These are phyloP conservation scores for Aspergillus amoenus DNA, from an alignment of 2,329 filamentous ascomycete genomes.

Conservation along the genomic window DNA sequence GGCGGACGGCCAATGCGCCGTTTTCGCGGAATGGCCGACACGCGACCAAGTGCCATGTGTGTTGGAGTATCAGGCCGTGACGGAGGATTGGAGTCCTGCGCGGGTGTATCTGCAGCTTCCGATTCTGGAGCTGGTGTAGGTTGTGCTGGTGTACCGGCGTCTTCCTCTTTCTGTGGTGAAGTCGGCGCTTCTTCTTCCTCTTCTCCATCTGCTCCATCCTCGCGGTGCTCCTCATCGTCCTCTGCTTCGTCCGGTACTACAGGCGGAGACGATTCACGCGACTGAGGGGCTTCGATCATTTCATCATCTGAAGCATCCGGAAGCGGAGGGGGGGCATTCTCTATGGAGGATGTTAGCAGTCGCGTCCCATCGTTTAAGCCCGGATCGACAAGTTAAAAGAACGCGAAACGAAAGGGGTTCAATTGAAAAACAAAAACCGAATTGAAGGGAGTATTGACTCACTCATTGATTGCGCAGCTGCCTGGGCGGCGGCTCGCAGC, in stretches of 20 bases:
- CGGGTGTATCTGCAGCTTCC: slow-evolving; percentile 42
- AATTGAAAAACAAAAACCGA: background rate
- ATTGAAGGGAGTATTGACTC: slow-evolving; percentile 20
- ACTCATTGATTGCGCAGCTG: slow-evolving; percentile 49
- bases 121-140: slow-evolving; percentile 45
- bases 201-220: slow-evolving; percentile 17
- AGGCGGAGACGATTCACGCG: slow-evolving; percentile 32
- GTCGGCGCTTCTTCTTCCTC: slow-evolving; percentile 39
- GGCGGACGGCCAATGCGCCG: slow-evolving; percentile 78
- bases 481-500: slow-evolving; percentile 47
- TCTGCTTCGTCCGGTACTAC: slow-evolving; percentile 30
- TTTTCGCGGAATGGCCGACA: slow-evolving; percentile 65
- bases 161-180: slow-evolving; percentile 25
- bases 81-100: slow-evolving; percentile 42
- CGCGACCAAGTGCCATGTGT: slow-evolving; percentile 44
- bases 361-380: slow-evolving; percentile 6
- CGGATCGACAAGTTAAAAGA: background rate
- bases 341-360: slow-evolving; percentile 30
- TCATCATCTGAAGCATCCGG: slow-evolving; percentile 48
- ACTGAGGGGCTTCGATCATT: slow-evolving; percentile 39
- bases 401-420: background rate
- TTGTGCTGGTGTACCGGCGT: slow-evolving; percentile 24
- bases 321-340: slow-evolving; percentile 41
- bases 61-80: slow-evolving; percentile 53
- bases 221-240: slow-evolving; percentile 37